Base-by-base conservation (phyloP, 208 protist species). In the Acanthamoeba royreba region DNA sequence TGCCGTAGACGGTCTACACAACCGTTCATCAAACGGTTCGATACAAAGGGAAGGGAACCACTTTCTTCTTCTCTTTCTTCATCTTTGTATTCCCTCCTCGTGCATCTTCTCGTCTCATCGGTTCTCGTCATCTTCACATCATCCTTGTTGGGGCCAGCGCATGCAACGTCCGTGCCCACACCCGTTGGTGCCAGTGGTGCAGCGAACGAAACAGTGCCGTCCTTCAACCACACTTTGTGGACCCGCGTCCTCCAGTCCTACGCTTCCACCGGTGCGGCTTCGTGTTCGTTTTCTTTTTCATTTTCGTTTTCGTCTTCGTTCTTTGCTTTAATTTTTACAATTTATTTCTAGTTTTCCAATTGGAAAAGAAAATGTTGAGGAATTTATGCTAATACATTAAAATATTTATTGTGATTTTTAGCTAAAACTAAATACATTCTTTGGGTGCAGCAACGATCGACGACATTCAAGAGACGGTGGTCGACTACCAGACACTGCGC, bases 401-500 rank as follows among this genome's bases (percentile, higher is more conserved):
- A 15, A 74, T 31, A 69, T 55, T 55, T 55, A 55, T 66, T 66
- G n/a, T n/a, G n/a, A n/a, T 25, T 8, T 66, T 66, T 66, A 35
- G 33, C 42, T 74, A 40, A 13, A 38, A 74, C 19, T 17, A 28
- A 66, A 28, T 66, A 19, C 4, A 35, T 66, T 28, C 13, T 17
- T 4, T 19, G 42, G 15, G 9, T 77, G n/a, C 42, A 81, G 72
- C 72, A 35, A 81, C 53, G 28, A 88, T 88, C n/a, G 81, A 53
- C n/a, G 81, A 49, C 46, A 88, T 88, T 42, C n/a, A 88, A 38
- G 81, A 88, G 81, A 88, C 45, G 22, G 81, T 88, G 81, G 45
- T 88, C 17, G 81, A 55, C 46, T 88, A 88, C 31, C n/a, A 61
- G 31, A 31, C 81, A 28, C 31, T 88, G n/a, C 43, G 81, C 3